These are phyloP conservation scores for Sisymbrium altissimum DNA, from an alignment of 345 rosid genomes.

Conservation along the genomic window DNA sequence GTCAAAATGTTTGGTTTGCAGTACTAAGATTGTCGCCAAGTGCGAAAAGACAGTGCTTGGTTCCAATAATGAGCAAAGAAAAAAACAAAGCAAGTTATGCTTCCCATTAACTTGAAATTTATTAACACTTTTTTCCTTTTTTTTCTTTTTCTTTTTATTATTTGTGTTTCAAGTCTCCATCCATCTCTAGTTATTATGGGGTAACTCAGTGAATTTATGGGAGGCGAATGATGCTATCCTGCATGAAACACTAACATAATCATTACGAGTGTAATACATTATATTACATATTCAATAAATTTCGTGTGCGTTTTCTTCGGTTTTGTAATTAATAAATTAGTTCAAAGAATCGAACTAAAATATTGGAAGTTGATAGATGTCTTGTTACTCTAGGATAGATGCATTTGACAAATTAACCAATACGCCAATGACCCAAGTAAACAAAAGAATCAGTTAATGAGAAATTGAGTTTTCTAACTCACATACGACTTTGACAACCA, in stretches of 20 bases:
- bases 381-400: background rate
- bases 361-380: background rate
- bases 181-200: background rate
- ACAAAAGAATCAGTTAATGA: background rate
- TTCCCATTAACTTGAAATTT: background rate
- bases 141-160: background rate
- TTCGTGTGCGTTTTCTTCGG: background rate
- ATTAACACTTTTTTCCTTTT: background rate
- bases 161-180: background rate
- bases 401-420: background rate
- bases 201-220: background rate
- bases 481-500: background rate
- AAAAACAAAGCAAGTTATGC: background rate
- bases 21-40: slow-evolving; percentile 18
- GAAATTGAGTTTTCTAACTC: background rate
- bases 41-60: slow-evolving; percentile 8
- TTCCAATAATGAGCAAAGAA: background rate
- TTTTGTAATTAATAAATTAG: background rate
- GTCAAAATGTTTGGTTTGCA: slow-evolving; percentile 17
- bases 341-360: background rate
- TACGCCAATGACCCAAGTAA: background rate
- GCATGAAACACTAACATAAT: no score
- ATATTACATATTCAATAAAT: background rate
- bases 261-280: no score
- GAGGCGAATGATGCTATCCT: background rate